Evolutionary conservation across 345 rosid genomes (phyloP).

Genomic region (Citrus inodora): DNA sequence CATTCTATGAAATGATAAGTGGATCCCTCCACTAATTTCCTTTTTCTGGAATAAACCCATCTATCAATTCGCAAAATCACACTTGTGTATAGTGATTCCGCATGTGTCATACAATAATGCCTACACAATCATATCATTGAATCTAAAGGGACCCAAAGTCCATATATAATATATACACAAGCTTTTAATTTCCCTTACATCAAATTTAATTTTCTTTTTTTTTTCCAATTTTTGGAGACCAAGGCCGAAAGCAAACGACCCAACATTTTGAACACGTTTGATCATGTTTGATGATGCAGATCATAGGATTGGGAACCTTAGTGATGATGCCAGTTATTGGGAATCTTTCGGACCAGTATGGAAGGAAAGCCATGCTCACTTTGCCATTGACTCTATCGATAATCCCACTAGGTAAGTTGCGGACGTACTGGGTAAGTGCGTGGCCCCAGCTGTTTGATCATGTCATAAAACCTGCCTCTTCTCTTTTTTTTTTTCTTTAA

Average conservation of each 20-base stretch:
- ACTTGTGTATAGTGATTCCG: neutral
- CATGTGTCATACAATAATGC: neutral
- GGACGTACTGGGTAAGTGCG: too few relatives aligned
- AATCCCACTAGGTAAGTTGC: slow-evolving; percentile 39
- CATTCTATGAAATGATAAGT: too few relatives aligned
- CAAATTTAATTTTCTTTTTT: neutral
- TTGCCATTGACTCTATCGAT: slow-evolving; percentile 51
- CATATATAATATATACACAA: too few relatives aligned
- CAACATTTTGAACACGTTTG: neutral
- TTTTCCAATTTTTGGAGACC: neutral
- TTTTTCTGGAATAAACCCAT: too few relatives aligned
- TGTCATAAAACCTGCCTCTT: too few relatives aligned
- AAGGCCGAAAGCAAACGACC: neutral
- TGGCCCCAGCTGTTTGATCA: neutral
- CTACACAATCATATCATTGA: neutral
- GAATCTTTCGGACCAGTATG: slow-evolving; percentile 56
- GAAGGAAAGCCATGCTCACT: slow-evolving; percentile 62
- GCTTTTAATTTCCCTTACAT: too few relatives aligned
- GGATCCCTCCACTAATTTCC: too few relatives aligned
- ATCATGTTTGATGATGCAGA: slow-evolving; percentile 27
- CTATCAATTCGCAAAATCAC: too few relatives aligned
- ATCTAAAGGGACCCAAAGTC: too few relatives aligned
- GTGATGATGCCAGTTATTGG: slow-evolving; percentile 61
- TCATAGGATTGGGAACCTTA: slow-evolving; percentile 53
- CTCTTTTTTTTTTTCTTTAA: too few relatives aligned